Evolutionary conservation across 2,329 filamentous ascomycete genomes (phyloP).

Genomic region (Pseudofabraea citricarpa): DNA sequence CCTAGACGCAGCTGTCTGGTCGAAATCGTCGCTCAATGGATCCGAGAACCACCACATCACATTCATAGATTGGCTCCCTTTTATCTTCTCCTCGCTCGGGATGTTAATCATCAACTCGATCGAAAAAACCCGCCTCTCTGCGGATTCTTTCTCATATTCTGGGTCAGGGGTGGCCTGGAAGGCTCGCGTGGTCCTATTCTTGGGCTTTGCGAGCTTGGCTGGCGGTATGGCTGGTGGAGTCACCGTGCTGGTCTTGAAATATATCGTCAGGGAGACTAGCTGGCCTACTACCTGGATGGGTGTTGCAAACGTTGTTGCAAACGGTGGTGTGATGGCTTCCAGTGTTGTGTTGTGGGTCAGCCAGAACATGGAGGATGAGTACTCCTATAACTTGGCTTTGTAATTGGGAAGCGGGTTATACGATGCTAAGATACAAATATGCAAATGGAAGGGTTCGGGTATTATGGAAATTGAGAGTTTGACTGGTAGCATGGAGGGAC

Average conservation of each 20-base stretch:
- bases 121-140: slow-evolving; percentile 60
- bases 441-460: background rate
- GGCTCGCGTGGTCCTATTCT: slow-evolving; percentile 61
- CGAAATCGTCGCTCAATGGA: slow-evolving; percentile 54
- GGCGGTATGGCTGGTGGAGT: slow-evolving; percentile 66
- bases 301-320: slow-evolving; percentile 61
- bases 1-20: slow-evolving; percentile 65
- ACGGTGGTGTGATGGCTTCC: slow-evolving; percentile 56
- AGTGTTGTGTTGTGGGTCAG: slow-evolving; percentile 63
- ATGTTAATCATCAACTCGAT: slow-evolving; percentile 70
- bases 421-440: background rate
- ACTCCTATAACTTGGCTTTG: slow-evolving; percentile 62
- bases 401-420: slow-evolving; percentile 21
- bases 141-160: slow-evolving; percentile 58
- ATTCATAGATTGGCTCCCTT: slow-evolving; percentile 66
- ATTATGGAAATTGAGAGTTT: slow-evolving; percentile 1
- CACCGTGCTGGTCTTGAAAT: slow-evolving; percentile 64
- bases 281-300: slow-evolving; percentile 62
- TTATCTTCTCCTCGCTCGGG: slow-evolving; percentile 61
- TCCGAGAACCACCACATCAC: slow-evolving; percentile 53
- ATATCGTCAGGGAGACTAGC: slow-evolving; percentile 48
- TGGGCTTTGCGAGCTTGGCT: slow-evolving; percentile 60
- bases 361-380: slow-evolving; percentile 71
- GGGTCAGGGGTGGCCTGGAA: slow-evolving; percentile 64
- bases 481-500: background rate